Conservation (phyloP, 225 moss, liverwort and hornwort species). For the Physcomitrium patens region DNA sequence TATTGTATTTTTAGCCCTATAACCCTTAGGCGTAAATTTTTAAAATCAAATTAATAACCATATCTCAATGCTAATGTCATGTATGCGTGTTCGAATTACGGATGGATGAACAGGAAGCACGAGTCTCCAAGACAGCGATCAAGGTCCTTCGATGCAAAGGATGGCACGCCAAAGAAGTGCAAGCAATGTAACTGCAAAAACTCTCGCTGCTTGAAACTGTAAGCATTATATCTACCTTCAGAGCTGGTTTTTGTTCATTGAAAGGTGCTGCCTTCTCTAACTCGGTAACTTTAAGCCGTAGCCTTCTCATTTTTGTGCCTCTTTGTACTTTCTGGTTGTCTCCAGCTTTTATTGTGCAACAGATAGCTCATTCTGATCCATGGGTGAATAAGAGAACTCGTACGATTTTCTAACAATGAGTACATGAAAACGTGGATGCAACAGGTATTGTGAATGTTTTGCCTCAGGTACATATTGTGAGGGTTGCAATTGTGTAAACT, state of each 20-base stretch:
- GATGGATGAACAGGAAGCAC: slow-evolving; percentile 46
- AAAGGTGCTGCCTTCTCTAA: slow-evolving; percentile 2
- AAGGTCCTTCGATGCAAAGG: slow-evolving; percentile 57
- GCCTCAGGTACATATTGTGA: slow-evolving; percentile 64
- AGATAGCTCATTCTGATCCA: slow-evolving; percentile 6
- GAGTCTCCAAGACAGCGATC: slow-evolving; percentile 57
- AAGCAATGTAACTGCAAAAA: slow-evolving; percentile 72
- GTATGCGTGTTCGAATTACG: slow-evolving; percentile 6
- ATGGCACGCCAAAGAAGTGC: slow-evolving; percentile 66
- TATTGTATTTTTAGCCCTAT: background rate
- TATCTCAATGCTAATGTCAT: slow-evolving; percentile 10
- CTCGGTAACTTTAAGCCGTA: background rate
- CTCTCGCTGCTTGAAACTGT: slow-evolving; percentile 64
- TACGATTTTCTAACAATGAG: slow-evolving; percentile 3
- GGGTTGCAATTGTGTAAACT: slow-evolving; percentile 66
- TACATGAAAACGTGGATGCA: slow-evolving; percentile 30
- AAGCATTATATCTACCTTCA: slow-evolving; percentile 21
- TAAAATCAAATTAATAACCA: background rate
- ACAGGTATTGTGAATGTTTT: slow-evolving; percentile 65
- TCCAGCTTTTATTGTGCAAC: slow-evolving; percentile 15
- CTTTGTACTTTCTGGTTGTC: background rate
- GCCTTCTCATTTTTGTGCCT: slow-evolving; percentile 5
- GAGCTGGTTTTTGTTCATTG: slow-evolving; percentile 8
- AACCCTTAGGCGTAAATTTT: background rate
- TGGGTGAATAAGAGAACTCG: background rate